These are phyloP conservation scores for Lithohypha guttulata DNA, from an alignment of 2,329 filamentous ascomycete genomes.

Conservation along the genomic window DNA sequence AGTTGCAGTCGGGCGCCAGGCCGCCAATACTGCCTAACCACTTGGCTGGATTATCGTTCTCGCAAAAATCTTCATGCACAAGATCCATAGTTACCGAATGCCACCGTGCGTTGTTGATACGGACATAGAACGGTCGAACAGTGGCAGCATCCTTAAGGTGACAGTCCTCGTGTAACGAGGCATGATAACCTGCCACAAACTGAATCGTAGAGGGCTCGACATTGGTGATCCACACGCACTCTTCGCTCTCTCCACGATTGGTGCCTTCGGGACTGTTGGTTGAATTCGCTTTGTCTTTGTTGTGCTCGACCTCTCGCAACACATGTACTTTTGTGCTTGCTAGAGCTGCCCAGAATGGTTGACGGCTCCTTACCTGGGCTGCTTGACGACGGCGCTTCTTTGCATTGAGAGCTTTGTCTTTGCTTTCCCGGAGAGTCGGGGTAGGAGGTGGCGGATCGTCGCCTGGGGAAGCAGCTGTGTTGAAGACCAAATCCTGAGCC, in stretches of 20 bases:
- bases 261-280: slow-evolving; percentile 14
- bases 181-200: slow-evolving; percentile 31
- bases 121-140: slow-evolving; percentile 51
- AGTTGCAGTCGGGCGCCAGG: slow-evolving; percentile 53
- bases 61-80: slow-evolving; percentile 34
- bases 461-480: slow-evolving; percentile 31
- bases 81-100: slow-evolving; percentile 47
- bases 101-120: slow-evolving; percentile 56
- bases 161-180: slow-evolving; percentile 22
- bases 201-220: slow-evolving; percentile 37
- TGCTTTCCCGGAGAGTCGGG: slow-evolving; percentile 42
- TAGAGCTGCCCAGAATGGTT: slow-evolving; percentile 82
- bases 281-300: slow-evolving; percentile 34
- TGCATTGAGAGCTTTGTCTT: slow-evolving; percentile 48
- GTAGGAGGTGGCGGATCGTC: slow-evolving; percentile 39
- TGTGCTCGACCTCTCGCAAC: slow-evolving; percentile 81
- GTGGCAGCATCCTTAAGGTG: slow-evolving; percentile 22
- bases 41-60: slow-evolving; percentile 34
- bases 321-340: slow-evolving; percentile 95
- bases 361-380: slow-evolving; percentile 77
- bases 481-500: slow-evolving; percentile 32
- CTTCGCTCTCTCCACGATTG: slow-evolving; percentile 29
- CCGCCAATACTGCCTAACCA: slow-evolving; percentile 56
- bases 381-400: slow-evolving; percentile 88
- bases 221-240: slow-evolving; percentile 37